These are phyloP conservation scores for Penicillium corylophilum DNA, from an alignment of 2,329 filamentous ascomycete genomes.

Conservation along the genomic window DNA sequence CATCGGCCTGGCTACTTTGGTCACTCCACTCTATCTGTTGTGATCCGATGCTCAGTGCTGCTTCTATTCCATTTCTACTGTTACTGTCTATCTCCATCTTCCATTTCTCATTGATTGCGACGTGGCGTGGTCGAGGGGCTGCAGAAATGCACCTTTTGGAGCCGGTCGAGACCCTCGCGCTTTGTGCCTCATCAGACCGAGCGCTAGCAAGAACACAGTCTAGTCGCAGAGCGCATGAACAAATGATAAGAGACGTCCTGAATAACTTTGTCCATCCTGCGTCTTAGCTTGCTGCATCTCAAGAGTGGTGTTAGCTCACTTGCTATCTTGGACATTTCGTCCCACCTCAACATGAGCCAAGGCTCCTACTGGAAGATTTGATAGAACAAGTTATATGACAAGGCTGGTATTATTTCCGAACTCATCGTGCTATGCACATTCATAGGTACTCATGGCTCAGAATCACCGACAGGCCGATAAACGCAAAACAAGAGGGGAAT, in stretches of 20 bases:
- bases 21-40: background rate
- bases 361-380: no score
- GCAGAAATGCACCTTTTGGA: constrained; percentile 1
- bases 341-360: background rate
- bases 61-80: background rate
- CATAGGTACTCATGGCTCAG: background rate
- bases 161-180: constrained; percentile 16
- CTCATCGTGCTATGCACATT: constrained; percentile 1
- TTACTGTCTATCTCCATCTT: background rate
- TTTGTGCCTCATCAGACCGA: background rate
- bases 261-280: background rate
- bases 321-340: background rate
- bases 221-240: background rate
- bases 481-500: constrained; percentile 25
- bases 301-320: background rate
- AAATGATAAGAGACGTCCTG: background rate
- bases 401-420: constrained; percentile 11
- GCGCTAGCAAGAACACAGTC: constrained; percentile 2
- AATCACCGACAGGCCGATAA: constrained; percentile 1
- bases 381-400: background rate
- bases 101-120: background rate
- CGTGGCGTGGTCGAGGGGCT: constrained; percentile 11
- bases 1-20: constrained; percentile 11
- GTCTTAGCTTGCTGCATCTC: background rate
- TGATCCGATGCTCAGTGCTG: background rate